Evolutionary conservation across 2,329 filamentous ascomycete species (phyloP), one percentile per base, ranked within the genome.

Genomic region (Capronia coronata): DNA sequence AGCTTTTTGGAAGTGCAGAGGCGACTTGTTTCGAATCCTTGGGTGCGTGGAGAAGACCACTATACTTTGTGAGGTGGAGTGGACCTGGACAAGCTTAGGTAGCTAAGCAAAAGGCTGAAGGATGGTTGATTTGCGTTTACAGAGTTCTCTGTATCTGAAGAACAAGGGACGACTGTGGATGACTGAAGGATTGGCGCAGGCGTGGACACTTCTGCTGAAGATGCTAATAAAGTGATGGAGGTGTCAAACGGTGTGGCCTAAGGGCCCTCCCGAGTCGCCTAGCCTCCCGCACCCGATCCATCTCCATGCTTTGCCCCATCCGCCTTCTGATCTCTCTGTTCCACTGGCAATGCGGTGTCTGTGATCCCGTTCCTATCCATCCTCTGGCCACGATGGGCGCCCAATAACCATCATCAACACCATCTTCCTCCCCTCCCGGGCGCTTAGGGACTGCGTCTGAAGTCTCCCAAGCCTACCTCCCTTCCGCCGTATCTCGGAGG

Each of bases 401-500:
- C 38, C 19, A 6, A 34, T 22, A 27, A 42, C 21, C 43, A 43
- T 35, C 48, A 39, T 32, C 34, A 34, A 27, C 21, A 25, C 14
- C 25, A 30, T 55, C 32, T 34, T 18, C 39, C 30, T 22, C 29
- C 41, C 43, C 19, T 16, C 40, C 41, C 34, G 43, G 52, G 52
- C 52, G 52, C 52, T 55, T 55, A 55, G 22, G 29, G 41, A n/a
- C 49, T 32, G 35, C 43, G 27, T 34, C 37, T 46, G 32, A 43
- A 43, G 32, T 43, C 47, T 40, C 29, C 42, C 38, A 43, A 43
- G 32, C 46, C 47, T 40, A 30, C 42, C 38, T 43, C 19, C 21
- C 19, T 23, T 21, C 14, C 23, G 29, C 16, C n/a, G 34, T 4
- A 37, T 14, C 29, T 48, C 43, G 32, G 23, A 44, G 38, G 46